Percentiles rank a stretch among this genome's conserved stretches.
Evolutionary conservation across 805 yeast species (phyloP).

Genomic region (Metschnikowia lachancei): DNA sequence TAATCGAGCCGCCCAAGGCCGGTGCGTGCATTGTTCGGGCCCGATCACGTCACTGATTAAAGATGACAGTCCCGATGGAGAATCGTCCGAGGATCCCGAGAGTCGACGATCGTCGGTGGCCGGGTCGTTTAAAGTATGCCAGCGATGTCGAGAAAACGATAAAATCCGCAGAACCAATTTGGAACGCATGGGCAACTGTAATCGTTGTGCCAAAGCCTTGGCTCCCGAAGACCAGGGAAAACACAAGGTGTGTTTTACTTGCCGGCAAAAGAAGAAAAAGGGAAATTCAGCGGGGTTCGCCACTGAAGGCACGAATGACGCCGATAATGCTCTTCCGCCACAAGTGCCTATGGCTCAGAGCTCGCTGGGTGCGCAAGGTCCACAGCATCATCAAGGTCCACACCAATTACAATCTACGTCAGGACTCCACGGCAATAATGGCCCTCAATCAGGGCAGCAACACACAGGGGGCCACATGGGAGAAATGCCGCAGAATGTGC

Average conservation of each 20-base stretch:
- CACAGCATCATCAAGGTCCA: conserved; percentile 1
- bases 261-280: conserved; percentile 55
- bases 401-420: conserved; percentile 5
- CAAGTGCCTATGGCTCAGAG: conserved; percentile 1
- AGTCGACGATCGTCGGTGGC: conserved; percentile 21
- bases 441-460: conserved; percentile 1
- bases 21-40: conserved; percentile 68
- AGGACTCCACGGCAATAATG: background rate
- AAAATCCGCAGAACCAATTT: conserved; percentile 53
- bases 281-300: conserved; percentile 6
- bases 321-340: background rate
- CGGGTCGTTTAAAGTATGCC: conserved; percentile 56
- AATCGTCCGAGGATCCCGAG: conserved; percentile 16
- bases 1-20: conserved; percentile 57
- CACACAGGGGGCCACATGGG: background rate
- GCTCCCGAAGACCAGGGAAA: conserved; percentile 46
- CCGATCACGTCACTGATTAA: conserved; percentile 44
- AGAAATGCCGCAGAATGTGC: conserved; percentile 8
- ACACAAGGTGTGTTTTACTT: conserved; percentile 54
- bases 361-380: conserved; percentile 5
- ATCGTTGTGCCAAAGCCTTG: conserved; percentile 55
- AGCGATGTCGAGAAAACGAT: conserved; percentile 61
- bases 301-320: background rate
- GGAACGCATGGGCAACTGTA: conserved; percentile 59
- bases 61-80: conserved; percentile 22